Evolutionary conservation across 2,329 filamentous ascomycete genomes (phyloP), one percentile per base, ranked within the genome.

Genomic region (Penicillium sp.): DNA sequence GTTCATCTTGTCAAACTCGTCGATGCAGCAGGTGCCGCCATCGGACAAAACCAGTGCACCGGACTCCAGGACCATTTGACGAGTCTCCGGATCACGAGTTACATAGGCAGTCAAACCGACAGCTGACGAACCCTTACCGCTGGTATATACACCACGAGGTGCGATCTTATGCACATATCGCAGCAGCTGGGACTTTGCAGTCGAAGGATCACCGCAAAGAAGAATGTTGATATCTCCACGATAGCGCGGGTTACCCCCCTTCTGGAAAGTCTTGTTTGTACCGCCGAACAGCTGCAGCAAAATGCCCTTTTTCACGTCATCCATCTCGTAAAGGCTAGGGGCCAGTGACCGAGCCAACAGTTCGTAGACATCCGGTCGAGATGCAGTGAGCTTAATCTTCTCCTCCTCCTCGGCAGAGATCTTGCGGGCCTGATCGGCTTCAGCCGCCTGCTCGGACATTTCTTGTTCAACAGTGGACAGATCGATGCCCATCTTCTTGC

Each of bases 291-390:
- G 80, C 60, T 98, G 93, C 3, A 98, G 81, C 8, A 98, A 75
- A 47, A 98, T 96, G 8, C 93, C 93, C 70, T 98, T 98, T 76
- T 98, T 98, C 33, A 97, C 89, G 58, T 98, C 93, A 54, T 98
- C 93, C 83, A 94, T 86, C 68, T 98, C 93, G 70, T 94, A 96
- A 58, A 98, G 85, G 44, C 90, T 96, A 10, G 93, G 93, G 2
- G 93, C 93, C 18, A 98, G 74, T 1, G 91, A 97, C 25, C 91
- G 81, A 13, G 93, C 79, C 3, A 98, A 79, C 16, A 98, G 78
- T 15, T 98, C 90, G 64, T 98, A 98, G 38, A 98, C 83, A 64
- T 98, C 93, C 1, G 83, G 75, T 37, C 93, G 81, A 20, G 79
- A 77, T 8, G 86, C 87, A 8, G 86, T 93, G 43, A 79, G 81